phyloP scores from a whole-genome alignment of 1,139 yeast genomes.

The Debaryomycetaceae sp. region DNA sequence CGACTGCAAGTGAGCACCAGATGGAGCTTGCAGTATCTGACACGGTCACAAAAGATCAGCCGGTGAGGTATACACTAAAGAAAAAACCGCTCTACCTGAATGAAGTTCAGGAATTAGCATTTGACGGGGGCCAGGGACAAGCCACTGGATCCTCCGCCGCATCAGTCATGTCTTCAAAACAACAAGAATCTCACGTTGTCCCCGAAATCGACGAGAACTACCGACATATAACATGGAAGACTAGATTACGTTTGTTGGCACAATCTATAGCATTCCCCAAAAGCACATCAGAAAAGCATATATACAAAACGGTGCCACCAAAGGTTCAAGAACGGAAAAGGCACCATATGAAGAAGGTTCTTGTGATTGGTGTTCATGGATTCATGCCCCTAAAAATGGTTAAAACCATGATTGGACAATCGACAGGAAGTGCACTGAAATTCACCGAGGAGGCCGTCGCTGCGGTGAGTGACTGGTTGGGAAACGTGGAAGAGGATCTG shows the following conservation, averaged over 20 bases:
- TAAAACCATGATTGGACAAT: constrained; percentile 41
- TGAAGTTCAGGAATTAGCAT: constrained; percentile 29
- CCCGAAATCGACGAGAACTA: constrained; percentile 31
- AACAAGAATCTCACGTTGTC: constrained; percentile 7
- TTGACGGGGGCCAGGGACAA: background rate
- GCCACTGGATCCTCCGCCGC: background rate
- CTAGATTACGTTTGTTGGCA: constrained; percentile 35
- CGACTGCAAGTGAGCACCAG: constrained; percentile 13
- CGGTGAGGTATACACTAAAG: constrained; percentile 33
- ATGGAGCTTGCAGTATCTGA: constrained; percentile 39
- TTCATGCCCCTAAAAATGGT: constrained; percentile 53
- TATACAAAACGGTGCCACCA: constrained; percentile 21
- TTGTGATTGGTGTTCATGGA: constrained; percentile 49
- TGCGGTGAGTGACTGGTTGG: constrained; percentile 40
- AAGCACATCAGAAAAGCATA: constrained; percentile 29
- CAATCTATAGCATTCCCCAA: constrained; percentile 29
- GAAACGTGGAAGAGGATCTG: constrained; percentile 17
- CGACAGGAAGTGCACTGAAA: constrained; percentile 41
- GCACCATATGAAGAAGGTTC: constrained; percentile 26
- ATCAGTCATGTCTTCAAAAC: background rate
- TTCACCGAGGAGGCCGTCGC: constrained; percentile 33
- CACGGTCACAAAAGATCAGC: constrained; percentile 36
- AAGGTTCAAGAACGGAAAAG: constrained; percentile 15
- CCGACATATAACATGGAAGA: constrained; percentile 36
- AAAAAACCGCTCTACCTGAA: constrained; percentile 35